Evolutionary conservation across 2,329 filamentous ascomycete genomes (phyloP).

Genomic region (Arthrobotrys sinensis): DNA sequence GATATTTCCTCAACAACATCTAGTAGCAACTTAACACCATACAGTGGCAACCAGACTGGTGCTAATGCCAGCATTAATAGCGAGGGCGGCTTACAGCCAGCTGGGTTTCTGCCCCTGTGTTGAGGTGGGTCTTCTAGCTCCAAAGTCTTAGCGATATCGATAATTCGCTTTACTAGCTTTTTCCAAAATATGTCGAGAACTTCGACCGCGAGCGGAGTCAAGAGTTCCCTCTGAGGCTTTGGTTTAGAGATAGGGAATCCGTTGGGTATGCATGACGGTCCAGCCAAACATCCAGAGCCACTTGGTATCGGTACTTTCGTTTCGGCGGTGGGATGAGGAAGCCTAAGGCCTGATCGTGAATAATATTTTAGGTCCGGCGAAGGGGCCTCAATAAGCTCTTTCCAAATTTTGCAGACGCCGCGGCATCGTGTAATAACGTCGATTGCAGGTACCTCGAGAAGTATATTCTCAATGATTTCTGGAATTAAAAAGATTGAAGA

Average conservation of each 20-base stretch:
- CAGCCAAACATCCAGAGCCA: no score
- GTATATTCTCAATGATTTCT: slow-evolving; percentile 24
- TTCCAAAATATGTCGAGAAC: slow-evolving; percentile 31
- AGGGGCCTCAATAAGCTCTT: slow-evolving; percentile 21
- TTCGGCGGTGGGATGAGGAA: no score
- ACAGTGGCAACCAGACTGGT: no score
- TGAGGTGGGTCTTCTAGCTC: no score
- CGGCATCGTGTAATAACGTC: slow-evolving; percentile 25
- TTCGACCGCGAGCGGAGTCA: slow-evolving; percentile 27
- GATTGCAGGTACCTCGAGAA: slow-evolving; percentile 24
- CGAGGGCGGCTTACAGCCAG: no score
- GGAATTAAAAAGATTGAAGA: slow-evolving; percentile 30
- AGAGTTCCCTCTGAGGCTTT: background rate
- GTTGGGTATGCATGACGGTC: background rate
- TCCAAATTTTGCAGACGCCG: slow-evolving; percentile 29
- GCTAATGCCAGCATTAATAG: no score
- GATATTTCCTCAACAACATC: no score
- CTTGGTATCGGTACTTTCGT: no score
- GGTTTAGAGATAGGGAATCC: background rate
- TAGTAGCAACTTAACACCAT: no score
- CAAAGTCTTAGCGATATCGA: no score
- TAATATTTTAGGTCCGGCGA: slow-evolving; percentile 23
- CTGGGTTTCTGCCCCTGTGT: no score
- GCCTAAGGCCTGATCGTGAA: slow-evolving; percentile 14
- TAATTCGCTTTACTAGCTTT: slow-evolving; percentile 12